These are phyloP conservation scores for Clonostachys solani DNA, from an alignment of 2,329 filamentous ascomycete species.

Conservation along the genomic window DNA sequence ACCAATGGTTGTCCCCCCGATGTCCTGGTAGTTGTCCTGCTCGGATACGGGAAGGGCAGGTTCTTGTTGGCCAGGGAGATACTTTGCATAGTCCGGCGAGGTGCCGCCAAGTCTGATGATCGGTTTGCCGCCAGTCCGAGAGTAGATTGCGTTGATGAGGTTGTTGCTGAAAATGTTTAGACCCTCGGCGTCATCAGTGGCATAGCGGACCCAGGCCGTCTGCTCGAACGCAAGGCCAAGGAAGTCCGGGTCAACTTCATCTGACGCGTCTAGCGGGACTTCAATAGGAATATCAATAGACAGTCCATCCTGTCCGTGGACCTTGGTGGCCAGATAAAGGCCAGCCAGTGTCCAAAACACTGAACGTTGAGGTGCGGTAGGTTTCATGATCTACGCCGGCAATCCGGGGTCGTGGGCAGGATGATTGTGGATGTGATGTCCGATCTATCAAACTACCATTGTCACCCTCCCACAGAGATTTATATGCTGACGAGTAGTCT, in stretches of 20 bases:
- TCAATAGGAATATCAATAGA: neutral
- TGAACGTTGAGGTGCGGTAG: too few species aligned
- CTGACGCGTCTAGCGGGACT: neutral
- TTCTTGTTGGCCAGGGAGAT: constrained; percentile 19
- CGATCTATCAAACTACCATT: too few species aligned
- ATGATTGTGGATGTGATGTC: too few species aligned
- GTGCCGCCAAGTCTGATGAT: constrained; percentile 28
- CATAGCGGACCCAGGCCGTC: constrained; percentile 24
- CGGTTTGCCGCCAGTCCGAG: constrained; percentile 23
- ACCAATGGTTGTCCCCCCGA: constrained; percentile 25
- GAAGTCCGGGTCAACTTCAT: constrained; percentile 1
- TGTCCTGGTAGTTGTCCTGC: constrained; percentile 23
- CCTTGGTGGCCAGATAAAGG: too few species aligned
- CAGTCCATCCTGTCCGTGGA: too few species aligned
- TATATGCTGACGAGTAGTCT: too few species aligned
- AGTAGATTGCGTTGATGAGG: constrained; percentile 23
- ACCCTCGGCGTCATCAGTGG: constrained; percentile 19
- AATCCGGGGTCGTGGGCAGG: too few species aligned
- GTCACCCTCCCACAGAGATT: too few species aligned
- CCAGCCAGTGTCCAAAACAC: too few species aligned
- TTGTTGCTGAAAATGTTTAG: constrained; percentile 24
- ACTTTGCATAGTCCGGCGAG: constrained; percentile 26
- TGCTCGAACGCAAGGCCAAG: constrained; percentile 13
- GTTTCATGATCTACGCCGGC: too few species aligned
- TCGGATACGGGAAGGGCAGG: constrained; percentile 23